A percentile compares a stretch with the other conserved stretches of the same genome.
Evolutionary conservation across 805 yeast genomes (phyloP).

Genomic region (Spathaspora boniae): DNA sequence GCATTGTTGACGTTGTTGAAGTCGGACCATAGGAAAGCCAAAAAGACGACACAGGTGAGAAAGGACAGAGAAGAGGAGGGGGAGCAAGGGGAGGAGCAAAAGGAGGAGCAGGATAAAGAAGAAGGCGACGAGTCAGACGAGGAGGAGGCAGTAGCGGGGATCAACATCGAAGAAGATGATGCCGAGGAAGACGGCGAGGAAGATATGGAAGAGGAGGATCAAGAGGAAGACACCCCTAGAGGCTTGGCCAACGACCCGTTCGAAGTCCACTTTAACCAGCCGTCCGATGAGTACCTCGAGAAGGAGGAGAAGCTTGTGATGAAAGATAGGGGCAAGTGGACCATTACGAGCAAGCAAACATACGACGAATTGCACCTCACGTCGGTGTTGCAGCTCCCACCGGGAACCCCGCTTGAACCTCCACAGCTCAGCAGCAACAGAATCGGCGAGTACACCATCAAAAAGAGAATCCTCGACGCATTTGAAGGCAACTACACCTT

Average conservation of each 20-base stretch:
- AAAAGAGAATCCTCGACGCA: conserved; percentile 25
- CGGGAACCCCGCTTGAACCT: conserved; percentile 19
- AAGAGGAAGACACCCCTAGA: conserved; percentile 36
- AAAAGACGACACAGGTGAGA: no score
- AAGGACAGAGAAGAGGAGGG: conserved; percentile 7
- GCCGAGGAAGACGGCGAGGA: conserved; percentile 33
- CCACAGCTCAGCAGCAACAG: conserved; percentile 7
- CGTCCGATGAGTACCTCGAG: conserved; percentile 36
- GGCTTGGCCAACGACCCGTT: conserved; percentile 59
- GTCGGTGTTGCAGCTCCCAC: conserved; percentile 31
- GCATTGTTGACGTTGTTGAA: conserved; percentile 63
- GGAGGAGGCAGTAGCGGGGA: conserved; percentile 15
- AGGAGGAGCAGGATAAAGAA: conserved; percentile 10
- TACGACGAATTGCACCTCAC: conserved; percentile 21
- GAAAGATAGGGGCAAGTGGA: conserved; percentile 27
- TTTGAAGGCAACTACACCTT: conserved; percentile 16
- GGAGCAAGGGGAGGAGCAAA: conserved; percentile 8
- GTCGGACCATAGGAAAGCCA: conserved; percentile 34
- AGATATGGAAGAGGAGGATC: conserved; percentile 22
- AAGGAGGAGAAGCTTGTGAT: conserved; percentile 19
- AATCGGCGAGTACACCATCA: conserved; percentile 23
- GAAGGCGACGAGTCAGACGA: conserved; percentile 14
- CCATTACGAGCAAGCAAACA: conserved; percentile 14
- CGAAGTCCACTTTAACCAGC: conserved; percentile 66
- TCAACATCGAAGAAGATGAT: conserved; percentile 18